Base-by-base conservation (phyloP, 1,284 basidiomycete genomes). In the Malassezia cuniculi region DNA sequence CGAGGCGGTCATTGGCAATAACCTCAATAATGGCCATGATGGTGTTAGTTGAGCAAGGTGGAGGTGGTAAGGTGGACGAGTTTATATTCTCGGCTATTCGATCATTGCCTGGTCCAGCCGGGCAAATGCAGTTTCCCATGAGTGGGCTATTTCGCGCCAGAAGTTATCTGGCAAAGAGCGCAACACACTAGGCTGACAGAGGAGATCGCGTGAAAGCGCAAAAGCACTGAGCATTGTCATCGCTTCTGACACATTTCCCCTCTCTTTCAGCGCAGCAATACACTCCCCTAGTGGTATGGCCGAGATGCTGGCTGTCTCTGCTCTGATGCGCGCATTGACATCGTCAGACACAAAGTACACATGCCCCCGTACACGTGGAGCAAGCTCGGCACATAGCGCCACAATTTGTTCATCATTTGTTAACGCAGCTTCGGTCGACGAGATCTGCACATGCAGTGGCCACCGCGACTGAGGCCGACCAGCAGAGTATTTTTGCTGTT, bases 1-100 rank as follows among this genome's bases (percentile, higher is more conserved):
- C 90, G 39, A 94, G 75, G 65, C 90, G 81, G 73, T 95, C 89
- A 70, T 95, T 95, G 6, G 86, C 90, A 55, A 90, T 90, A 47
- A 95, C 78, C 78, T 94, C 73, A 43, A 75, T 75, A 61, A 75
- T 51, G 12, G 52, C 54, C 60, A 63, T 65, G 14, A 10, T 41
- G 31, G n/a, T 10, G 18, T n/a, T 21, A 21, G 11, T 25, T 25
- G 24, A n/a, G n/a, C n/a, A n/a, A n/a, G n/a, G n/a, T n/a, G n/a
- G n/a, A n/a, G n/a, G n/a, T n/a, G n/a, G n/a, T n/a, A n/a, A n/a
- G n/a, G n/a, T n/a, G n/a, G n/a, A n/a, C n/a, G n/a, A n/a, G n/a
- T n/a, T n/a, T n/a, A n/a, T n/a, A n/a, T n/a, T n/a, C n/a, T n/a
- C n/a, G n/a, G n/a, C n/a, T n/a, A n/a, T n/a, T n/a, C n/a, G n/a